These are phyloP conservation scores for Suhomyces guaymorum DNA, from an alignment of 1,139 yeast genomes.

Conservation along the genomic window DNA sequence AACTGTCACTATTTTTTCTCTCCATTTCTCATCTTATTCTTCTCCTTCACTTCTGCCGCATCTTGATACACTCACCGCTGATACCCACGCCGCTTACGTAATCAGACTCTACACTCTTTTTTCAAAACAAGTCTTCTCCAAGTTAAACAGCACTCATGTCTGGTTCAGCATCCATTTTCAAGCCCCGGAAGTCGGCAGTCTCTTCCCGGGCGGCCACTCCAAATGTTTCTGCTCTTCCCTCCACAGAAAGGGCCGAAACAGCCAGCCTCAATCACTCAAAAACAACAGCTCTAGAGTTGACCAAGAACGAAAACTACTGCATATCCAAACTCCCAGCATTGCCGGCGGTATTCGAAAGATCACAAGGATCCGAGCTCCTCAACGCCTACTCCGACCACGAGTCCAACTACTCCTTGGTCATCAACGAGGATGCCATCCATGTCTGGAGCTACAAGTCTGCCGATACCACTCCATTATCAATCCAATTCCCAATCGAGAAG, in stretches of 20 bases:
- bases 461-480: conserved; percentile 59
- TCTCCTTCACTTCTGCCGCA: neutral
- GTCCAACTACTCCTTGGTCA: conserved; percentile 57
- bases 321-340: conserved; percentile 61
- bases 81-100: no score
- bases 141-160: conserved; percentile 6
- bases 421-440: conserved; percentile 52
- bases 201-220: conserved; percentile 5
- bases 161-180: conserved; percentile 11
- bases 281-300: conserved; percentile 44
- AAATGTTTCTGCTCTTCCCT: neutral
- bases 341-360: conserved; percentile 45
- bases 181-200: conserved; percentile 10
- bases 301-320: conserved; percentile 60
- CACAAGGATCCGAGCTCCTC: conserved; percentile 18
- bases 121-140: conserved; percentile 5
- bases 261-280: conserved; percentile 3
- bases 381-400: conserved; percentile 56
- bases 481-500: conserved; percentile 41
- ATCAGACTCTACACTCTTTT: conserved; percentile 1
- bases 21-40: no score
- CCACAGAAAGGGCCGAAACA: conserved; percentile 1
- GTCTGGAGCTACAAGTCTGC: conserved; percentile 72
- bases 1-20: no score
- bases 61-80: conserved; percentile 1